Evolutionary conservation across 306 rosid genomes (phyloP).

Genomic region (Quercus alba): DNA sequence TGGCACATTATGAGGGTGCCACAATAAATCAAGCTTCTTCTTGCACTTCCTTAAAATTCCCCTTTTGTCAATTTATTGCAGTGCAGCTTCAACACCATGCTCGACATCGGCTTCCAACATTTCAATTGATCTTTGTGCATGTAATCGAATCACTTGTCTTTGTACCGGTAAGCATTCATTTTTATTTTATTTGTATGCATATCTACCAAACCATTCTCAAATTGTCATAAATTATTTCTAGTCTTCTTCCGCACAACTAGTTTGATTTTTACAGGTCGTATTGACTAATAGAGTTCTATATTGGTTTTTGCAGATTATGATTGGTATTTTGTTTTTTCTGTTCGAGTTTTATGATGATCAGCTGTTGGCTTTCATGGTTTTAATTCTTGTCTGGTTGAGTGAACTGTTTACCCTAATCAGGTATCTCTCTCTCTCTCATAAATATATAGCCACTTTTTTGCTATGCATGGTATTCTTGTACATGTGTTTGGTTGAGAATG

Average conservation of each 20-base stretch:
- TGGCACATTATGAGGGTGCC: constrained; percentile 18
- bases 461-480: background rate
- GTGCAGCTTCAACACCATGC: constrained; percentile 99
- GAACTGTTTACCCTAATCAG: constrained; percentile 92
- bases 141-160: constrained; percentile 97
- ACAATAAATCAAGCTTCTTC: constrained; percentile 16
- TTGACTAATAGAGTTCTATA: constrained; percentile 3
- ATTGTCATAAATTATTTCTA: background rate
- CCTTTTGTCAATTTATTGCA: constrained; percentile 46
- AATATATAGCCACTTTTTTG: background rate
- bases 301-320: constrained; percentile 83
- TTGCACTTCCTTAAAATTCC: constrained; percentile 22
- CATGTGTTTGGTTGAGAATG: constrained; percentile 13
- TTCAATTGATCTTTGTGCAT: constrained; percentile 95
- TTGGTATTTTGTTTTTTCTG: constrained; percentile 91
- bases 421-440: constrained; percentile 35
- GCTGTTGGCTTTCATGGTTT: constrained; percentile 90
- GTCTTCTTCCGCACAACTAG: background rate
- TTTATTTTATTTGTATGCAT: background rate
- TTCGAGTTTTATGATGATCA: constrained; percentile 97
- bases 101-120: constrained; percentile 93
- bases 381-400: constrained; percentile 97
- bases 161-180: constrained; percentile 74
- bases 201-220: background rate
- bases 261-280: background rate